Conservation (phyloP, 2,329 filamentous ascomycete species). For the Paecilomyces formosus region DNA sequence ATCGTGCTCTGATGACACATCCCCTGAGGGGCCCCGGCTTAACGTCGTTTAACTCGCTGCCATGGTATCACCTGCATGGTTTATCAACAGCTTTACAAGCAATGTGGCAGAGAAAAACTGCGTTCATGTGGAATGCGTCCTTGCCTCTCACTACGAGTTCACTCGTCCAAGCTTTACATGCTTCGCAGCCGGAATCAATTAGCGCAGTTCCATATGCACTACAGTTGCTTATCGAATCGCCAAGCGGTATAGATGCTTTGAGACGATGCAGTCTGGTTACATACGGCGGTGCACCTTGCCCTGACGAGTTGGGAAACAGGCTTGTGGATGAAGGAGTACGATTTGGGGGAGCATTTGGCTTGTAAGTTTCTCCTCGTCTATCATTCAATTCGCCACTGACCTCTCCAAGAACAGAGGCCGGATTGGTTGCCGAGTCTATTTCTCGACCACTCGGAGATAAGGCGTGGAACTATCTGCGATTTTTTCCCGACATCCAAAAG, state of each 20-base stretch:
- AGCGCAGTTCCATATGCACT: slow-evolving; percentile 37
- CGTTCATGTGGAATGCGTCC: slow-evolving; percentile 34
- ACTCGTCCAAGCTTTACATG: slow-evolving; percentile 27
- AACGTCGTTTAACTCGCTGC: slow-evolving; percentile 36
- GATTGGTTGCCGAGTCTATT: slow-evolving; percentile 36
- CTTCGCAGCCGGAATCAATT: slow-evolving; percentile 31
- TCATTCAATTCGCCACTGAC: slow-evolving; percentile 4
- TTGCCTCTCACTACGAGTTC: slow-evolving; percentile 32
- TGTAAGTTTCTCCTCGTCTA: slow-evolving; percentile 20
- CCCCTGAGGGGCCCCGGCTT: slow-evolving; percentile 28
- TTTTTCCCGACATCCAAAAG: slow-evolving; percentile 28
- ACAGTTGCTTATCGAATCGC: slow-evolving; percentile 31
- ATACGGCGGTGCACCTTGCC: slow-evolving; percentile 34
- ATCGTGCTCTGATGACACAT: slow-evolving; percentile 31
- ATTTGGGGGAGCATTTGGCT: slow-evolving; percentile 33
- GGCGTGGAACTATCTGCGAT: slow-evolving; percentile 37
- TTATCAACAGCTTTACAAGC: slow-evolving; percentile 35
- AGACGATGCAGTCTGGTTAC: slow-evolving; percentile 33
- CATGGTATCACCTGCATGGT: slow-evolving; percentile 40
- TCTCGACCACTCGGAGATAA: slow-evolving; percentile 29
- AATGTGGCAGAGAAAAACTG: slow-evolving; percentile 37
- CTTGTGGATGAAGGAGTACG: slow-evolving; percentile 30
- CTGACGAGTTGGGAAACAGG: slow-evolving; percentile 35
- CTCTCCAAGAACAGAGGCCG: slow-evolving; percentile 34
- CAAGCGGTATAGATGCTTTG: slow-evolving; percentile 28